Base-by-base conservation (phyloP, 495 filamentous ascomycete genomes). In the Penicillium mononematosum region DNA sequence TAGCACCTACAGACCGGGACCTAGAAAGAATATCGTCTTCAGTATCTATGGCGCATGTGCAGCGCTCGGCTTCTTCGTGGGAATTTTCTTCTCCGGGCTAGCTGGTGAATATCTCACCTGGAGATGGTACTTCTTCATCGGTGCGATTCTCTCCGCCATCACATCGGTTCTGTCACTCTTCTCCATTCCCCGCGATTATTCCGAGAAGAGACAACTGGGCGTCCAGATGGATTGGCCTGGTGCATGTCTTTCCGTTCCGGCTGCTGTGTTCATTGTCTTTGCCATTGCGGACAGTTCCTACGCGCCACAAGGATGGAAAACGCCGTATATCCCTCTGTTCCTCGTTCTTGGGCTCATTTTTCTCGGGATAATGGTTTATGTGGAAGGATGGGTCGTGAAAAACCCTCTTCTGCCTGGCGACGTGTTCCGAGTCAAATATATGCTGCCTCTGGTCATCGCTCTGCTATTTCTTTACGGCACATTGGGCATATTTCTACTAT, bases 11-110 rank as follows among this genome's bases (percentile, higher is more conserved):
- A 80, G 91, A 7, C 91, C 91, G 0, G 91, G 91, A 0, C 90
- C 89, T 7, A 77, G 91, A 11, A 96, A 96, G 73, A 96, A 96
- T 63, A 59, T 94, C 14, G 83, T 94, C 0, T 96, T 95, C 67
- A 84, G 85, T 43, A 70, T 94, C 0, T 95, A 93, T 68, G 89
- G 91, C 1, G 88, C 86, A 0, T 85, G 84, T 58, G 90, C 90
- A 0, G 85, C 87, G 0, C 58, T 92, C 1, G 91, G 91, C 0
- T 95, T 96, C 74, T 95, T 90, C 60, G 64, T 83, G 9, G 91
- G 91, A 1, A 89, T 95, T 45, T 89, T 94, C 67, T 82, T 91
- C 49, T 88, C 90, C 6, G 91, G 91, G 0, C 25, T 91, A 1
- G 78, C 82, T 3, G 85, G 81, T 4, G 76, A 91, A 56, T 87